Percentiles rank a stretch among this genome's conserved stretches.
phyloP scores from a whole-genome alignment of 768 basidiomycete species.

The Tephrocybe rancida region DNA sequence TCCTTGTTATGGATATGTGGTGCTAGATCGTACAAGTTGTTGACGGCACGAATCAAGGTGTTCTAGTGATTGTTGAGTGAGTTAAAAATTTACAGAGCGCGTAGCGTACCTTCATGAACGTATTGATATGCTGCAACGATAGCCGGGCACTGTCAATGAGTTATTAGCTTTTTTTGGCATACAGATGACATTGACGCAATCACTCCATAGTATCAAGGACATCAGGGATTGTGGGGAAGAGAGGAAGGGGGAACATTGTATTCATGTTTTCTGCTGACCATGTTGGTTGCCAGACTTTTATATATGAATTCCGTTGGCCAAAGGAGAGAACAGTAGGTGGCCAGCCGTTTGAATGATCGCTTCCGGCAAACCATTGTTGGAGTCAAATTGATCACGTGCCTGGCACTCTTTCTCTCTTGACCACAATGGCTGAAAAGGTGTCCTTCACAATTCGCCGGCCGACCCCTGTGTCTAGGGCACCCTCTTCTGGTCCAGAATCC shows the following conservation, averaged over 20 bases:
- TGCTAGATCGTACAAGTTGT: conserved; percentile 22
- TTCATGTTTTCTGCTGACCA: not conserved
- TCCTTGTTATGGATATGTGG: conserved; percentile 15
- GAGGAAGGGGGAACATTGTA: conserved; percentile 24
- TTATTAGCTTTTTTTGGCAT: not conserved
- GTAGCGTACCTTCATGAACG: conserved; percentile 29
- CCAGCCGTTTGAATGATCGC: too few species aligned
- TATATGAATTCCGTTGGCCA: not conserved
- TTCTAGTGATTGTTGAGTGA: conserved; percentile 18
- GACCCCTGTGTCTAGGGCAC: conserved; percentile 62
- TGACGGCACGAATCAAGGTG: conserved; percentile 27
- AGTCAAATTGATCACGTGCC: conserved; percentile 13
- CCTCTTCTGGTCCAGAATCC: conserved; percentile 66
- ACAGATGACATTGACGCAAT: not conserved
- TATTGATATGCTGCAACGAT: conserved; percentile 25
- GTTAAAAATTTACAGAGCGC: not conserved
- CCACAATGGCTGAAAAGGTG: conserved; percentile 43
- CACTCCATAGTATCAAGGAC: conserved; percentile 27
- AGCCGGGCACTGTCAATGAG: conserved; percentile 11
- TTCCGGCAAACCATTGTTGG: not conserved
- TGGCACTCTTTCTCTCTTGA: conserved; percentile 1
- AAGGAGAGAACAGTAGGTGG: too few species aligned
- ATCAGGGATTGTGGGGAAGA: conserved; percentile 24
- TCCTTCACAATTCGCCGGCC: conserved; percentile 89
- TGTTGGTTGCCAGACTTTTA: not conserved